Base-by-base conservation (phyloP, 2,329 filamentous ascomycete genomes). In the Venturia pyrina region DNA sequence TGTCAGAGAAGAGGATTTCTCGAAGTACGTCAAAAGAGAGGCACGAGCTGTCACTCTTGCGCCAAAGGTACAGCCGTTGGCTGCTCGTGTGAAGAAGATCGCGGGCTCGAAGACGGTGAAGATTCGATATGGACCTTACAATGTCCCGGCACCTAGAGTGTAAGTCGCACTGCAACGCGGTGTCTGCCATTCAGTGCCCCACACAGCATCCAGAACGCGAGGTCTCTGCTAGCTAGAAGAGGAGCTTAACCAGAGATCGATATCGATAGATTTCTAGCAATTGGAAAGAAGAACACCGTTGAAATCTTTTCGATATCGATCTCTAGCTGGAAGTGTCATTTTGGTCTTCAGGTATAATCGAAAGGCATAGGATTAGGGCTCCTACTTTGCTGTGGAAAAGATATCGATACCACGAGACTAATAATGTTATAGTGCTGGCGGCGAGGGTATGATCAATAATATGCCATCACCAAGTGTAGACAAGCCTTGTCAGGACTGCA, bases 81-180 rank as follows among this genome's bases (percentile, higher is more conserved):
- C 24, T 8, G 21, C 48, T 32, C 46, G 63, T 6, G 34, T 63
- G 15, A 50, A 50, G n/a, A 40, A n/a, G n/a, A 46, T 65, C 24
- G 41, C 65, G 11, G 32, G 32, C n/a, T 40, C 43, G 17, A 66
- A 66, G 56, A 65, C 61, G 1, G 61, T 66, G 24, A 66, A 66
- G 37, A 44, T 66, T 21, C 61, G 65, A 8, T 65, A 66, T 28
- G 65, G 65, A 32, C 61, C 65, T 21, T 66, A 66, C 48, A 43
- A 43, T 28, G 41, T 66, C n/a, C 65, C 61, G 34, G 65, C 64
- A 11, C 19, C 46, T 8, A 19, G 62, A 65, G 50, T 59, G 43
- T 50, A 64, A 37, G 64, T 34, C 24, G 40, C 17, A 10, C 3
- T 61, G 5, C 5, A 4, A 2, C 28, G 28, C 28, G 28, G 28